Evolutionary conservation across 495 filamentous ascomycete genomes (phyloP), one percentile per base, ranked within the genome.

Genomic region (Letharia lupina): DNA sequence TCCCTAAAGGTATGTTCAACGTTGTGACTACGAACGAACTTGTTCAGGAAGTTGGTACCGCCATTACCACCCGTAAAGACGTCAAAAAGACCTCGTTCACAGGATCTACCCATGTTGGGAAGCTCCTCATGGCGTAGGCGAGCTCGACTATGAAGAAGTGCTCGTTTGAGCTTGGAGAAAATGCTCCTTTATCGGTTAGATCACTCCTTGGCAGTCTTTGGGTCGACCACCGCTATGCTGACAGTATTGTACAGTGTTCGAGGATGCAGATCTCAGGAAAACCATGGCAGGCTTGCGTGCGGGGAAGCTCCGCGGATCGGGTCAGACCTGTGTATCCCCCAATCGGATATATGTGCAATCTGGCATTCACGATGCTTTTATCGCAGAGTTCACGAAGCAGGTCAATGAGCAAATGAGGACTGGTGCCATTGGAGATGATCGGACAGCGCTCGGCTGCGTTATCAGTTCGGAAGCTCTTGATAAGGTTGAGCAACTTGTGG

Each of bases 21-120:
- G 69, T 75, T 10, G 42, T 68, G 23, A 70, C 73, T 0, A 74
- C 75, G 2, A 67, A 63, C n/a, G 64, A 75, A 31, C 61, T 67
- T 3, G 41, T 67, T 1, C 31, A 62, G 13, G 71, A 70, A 47
- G 61, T 75, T 4, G 69, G 44, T 20, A 2, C 2, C 44, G 16
- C 44, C 9, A 2, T 69, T 4, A 69, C 48, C 20, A 64, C 73
- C 59, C 66, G 63, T 47, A 11, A 7, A 65, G 9, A 44, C 15
- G 70, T 75, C 4, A 28, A 59, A 70, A 91, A 93, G 70, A 71
- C 92, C n/a, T 72, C 69, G 41, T 77, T 76, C 61, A 77, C 75
- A 12, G 73, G 74, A 7, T 75, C 72, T 12, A 77, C 73, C 0
- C 66, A 20, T 23, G 71, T 75, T 7, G 74, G 71, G 0, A 75